Evolutionary conservation across 805 yeast genomes (phyloP).

Genomic region (Nakazawaea laoshanensis): DNA sequence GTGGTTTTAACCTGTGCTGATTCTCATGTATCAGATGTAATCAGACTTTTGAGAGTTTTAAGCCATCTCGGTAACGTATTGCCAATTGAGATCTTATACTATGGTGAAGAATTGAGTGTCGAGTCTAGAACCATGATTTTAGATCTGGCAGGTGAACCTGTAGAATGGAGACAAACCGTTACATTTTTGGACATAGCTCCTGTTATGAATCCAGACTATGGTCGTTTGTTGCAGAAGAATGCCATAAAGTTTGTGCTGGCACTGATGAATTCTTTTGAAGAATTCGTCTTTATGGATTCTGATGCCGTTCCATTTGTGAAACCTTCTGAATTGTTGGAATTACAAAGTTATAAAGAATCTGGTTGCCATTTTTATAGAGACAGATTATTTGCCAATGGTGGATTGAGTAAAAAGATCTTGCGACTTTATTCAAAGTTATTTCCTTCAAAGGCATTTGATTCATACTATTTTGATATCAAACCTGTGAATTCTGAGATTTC

Average conservation of each 20-base stretch:
- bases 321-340: conserved; percentile 24
- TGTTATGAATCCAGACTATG: conserved; percentile 3
- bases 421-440: conserved; percentile 35
- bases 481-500: conserved; percentile 16
- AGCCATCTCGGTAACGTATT: conserved; percentile 14
- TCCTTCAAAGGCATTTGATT: conserved; percentile 34
- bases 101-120: conserved; percentile 18
- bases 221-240: conserved; percentile 19
- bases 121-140: conserved; percentile 18
- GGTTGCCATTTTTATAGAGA: conserved; percentile 42
- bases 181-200: conserved; percentile 14
- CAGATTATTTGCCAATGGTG: conserved; percentile 20
- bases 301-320: conserved; percentile 33
- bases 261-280: conserved; percentile 27
- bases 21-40: conserved; percentile 22
- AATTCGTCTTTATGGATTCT: conserved; percentile 31
- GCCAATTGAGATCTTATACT: conserved; percentile 17
- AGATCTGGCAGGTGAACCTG: conserved; percentile 16
- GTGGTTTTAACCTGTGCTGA: conserved; percentile 45
- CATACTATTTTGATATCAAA: conserved; percentile 26
- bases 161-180: not conserved
- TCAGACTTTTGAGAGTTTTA: conserved; percentile 13
- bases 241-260: conserved; percentile 29
- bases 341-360: conserved; percentile 24
- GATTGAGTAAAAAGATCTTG: conserved; percentile 25